phyloP scores from a whole-genome alignment of 371 early-diverging fungal species.

The Saksenaea vasiformis region DNA sequence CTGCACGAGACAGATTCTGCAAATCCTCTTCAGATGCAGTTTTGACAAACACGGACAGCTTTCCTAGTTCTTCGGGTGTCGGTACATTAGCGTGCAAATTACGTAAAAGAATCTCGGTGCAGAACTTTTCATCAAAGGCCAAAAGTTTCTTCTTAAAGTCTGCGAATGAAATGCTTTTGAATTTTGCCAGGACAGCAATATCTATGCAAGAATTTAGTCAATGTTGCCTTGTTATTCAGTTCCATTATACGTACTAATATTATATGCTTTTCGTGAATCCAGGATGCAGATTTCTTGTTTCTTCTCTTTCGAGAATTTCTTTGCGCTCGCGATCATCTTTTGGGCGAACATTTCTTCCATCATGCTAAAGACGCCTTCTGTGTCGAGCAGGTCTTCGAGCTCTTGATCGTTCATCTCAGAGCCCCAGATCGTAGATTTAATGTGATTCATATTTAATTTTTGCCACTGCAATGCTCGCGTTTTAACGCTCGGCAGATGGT shows the following conservation, averaged over 20 bases:
- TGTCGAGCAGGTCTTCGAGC: conserved; percentile 52
- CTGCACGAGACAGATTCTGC: conserved; percentile 72
- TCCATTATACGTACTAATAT: conserved; percentile 60
- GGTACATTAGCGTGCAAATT: conserved; percentile 72
- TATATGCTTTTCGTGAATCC: conserved; percentile 75
- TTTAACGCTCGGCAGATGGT: conserved; percentile 67
- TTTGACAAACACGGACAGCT: conserved; percentile 67
- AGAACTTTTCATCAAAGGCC: conserved; percentile 61
- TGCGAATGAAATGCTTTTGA: conserved; percentile 62
- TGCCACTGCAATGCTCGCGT: conserved; percentile 87
- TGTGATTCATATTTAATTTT: conserved; percentile 66
- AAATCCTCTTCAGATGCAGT: conserved; percentile 67
- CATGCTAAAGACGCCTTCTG: conserved; percentile 64
- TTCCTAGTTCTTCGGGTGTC: conserved; percentile 76
- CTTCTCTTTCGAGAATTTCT: conserved; percentile 26
- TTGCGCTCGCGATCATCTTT: conserved; percentile 55
- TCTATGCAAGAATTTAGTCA: conserved; percentile 32
- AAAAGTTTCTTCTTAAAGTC: conserved; percentile 64
- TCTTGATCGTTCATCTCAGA: conserved; percentile 17
- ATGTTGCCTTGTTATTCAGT: neutral
- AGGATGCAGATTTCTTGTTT: conserved; percentile 67
- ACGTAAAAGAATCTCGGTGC: conserved; percentile 67
- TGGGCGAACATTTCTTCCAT: conserved; percentile 80
- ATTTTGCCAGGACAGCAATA: conserved; percentile 68
- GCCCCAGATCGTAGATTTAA: conserved; percentile 64